Conservation (phyloP, 202 grass and related monocot species). For the Elaeis oleifera region DNA sequence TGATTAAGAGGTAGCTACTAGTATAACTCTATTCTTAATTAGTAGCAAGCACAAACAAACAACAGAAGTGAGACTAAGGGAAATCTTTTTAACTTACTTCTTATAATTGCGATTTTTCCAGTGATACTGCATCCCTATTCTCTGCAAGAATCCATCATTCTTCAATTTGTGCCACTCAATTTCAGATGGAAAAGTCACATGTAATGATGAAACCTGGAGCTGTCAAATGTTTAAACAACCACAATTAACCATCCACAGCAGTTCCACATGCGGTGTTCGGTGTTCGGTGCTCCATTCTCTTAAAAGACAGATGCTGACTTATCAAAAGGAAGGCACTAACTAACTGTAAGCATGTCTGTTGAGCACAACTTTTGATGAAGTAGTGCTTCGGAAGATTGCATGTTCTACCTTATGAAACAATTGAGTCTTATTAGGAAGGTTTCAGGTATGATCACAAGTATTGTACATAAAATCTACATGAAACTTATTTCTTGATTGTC, state of each 20-base stretch:
- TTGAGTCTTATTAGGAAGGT: no score
- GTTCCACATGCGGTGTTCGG: not conserved
- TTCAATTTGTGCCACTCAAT: constrained; percentile 74
- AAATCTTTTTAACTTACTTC: constrained; percentile 40
- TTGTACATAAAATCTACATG: no score
- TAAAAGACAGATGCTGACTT: not conserved
- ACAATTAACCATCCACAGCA: constrained; percentile 3
- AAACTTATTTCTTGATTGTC: no score
- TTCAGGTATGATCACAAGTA: no score
- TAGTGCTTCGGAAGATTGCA: no score
- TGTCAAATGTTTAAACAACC: constrained; percentile 38
- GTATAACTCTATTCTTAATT: not conserved
- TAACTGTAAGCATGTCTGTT: no score
- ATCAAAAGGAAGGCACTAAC: no score
- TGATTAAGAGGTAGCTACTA: not conserved
- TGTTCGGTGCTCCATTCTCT: not conserved
- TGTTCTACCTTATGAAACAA: no score
- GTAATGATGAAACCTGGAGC: constrained; percentile 71
- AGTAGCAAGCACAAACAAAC: not conserved
- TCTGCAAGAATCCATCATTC: constrained; percentile 61
- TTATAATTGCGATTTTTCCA: constrained; percentile 94
- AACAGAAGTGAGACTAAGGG: not conserved
- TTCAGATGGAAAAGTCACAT: constrained; percentile 94
- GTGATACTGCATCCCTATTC: constrained; percentile 87
- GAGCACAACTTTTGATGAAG: no score